Evolutionary conservation across 129 eudicot species (phyloP).

Genomic region (Tagetes patula): DNA sequence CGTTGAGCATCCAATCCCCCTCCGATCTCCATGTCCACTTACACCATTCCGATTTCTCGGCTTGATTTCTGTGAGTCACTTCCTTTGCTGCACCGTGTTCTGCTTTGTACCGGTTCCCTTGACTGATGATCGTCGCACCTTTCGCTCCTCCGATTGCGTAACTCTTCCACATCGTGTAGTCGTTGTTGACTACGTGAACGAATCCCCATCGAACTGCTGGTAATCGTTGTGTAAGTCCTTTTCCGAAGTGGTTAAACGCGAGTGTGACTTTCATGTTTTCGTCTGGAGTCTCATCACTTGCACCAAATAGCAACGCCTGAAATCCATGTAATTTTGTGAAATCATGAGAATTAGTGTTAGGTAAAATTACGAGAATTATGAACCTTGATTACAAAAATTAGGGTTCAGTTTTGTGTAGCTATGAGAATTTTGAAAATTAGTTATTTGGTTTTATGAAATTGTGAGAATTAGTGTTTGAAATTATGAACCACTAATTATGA

Average conservation of each 20-base stretch:
- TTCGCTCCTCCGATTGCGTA: conserved; percentile 87
- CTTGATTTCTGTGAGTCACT: conserved; percentile 62
- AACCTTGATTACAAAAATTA: no score
- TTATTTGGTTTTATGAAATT: background rate
- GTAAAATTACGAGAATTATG: no score
- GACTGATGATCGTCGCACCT: conserved; percentile 79
- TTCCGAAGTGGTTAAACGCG: conserved; percentile 82
- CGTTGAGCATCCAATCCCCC: conserved; percentile 68
- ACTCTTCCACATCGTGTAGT: conserved; percentile 89
- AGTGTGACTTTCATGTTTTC: conserved; percentile 58
- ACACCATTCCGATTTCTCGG: conserved; percentile 49
- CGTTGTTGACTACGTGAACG: conserved; percentile 85
- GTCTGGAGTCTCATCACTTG: conserved; percentile 56
- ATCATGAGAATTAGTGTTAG: no score
- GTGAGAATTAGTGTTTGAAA: no score
- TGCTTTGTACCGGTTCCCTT: conserved; percentile 85
- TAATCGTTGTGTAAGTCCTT: conserved; percentile 75
- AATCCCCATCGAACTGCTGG: conserved; percentile 79
- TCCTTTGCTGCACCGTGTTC: conserved; percentile 53
- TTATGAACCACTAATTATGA: no score
- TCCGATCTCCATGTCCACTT: conserved; percentile 92
- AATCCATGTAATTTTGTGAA: background rate
- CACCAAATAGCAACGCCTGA: conserved; percentile 84
- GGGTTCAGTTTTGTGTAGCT: no score
- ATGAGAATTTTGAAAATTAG: background rate